phyloP scores from a whole-genome alignment of 495 filamentous ascomycete genomes.

The Podospora australis region DNA sequence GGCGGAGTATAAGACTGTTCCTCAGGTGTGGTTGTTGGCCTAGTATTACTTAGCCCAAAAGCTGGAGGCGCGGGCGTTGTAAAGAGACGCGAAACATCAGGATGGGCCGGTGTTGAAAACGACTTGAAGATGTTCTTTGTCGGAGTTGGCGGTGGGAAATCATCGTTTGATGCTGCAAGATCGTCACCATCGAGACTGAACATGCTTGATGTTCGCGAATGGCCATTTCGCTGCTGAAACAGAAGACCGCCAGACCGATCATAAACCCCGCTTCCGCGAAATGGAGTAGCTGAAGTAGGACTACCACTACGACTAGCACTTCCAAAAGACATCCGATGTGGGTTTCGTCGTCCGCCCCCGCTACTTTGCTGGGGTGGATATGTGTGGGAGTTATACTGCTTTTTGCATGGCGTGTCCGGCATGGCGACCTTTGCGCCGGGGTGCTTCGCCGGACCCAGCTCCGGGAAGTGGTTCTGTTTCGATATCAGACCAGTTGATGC shows the following conservation, averaged over 20 bases:
- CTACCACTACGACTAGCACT: too few relatives aligned
- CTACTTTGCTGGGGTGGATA: constrained; percentile 53
- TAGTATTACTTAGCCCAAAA: constrained; percentile 8
- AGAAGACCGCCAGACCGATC: constrained; percentile 34
- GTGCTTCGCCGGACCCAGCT: constrained; percentile 52
- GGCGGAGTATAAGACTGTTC: constrained; percentile 29
- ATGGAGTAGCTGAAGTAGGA: constrained; percentile 63
- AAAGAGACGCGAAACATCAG: constrained; percentile 22
- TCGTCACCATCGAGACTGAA: constrained; percentile 75
- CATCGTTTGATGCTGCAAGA: constrained; percentile 53
- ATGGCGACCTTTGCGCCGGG: constrained; percentile 35
- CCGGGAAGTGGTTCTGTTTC: constrained; percentile 60
- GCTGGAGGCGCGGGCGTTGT: constrained; percentile 19
- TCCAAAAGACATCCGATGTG: constrained; percentile 27
- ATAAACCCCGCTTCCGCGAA: constrained; percentile 44
- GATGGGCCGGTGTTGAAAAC: constrained; percentile 15
- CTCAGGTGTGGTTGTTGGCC: constrained; percentile 10
- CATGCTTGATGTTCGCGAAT: constrained; percentile 65
- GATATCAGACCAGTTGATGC: constrained; percentile 92
- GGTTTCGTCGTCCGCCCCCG: constrained; percentile 42
- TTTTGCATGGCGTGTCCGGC: constrained; percentile 96
- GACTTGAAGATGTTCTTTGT: constrained; percentile 62
- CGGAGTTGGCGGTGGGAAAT: constrained; percentile 85
- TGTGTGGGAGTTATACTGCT: constrained; percentile 60
- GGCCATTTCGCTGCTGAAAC: constrained; percentile 32